Base-by-base conservation (phyloP, 768 basidiomycete genomes). In the Brasilioporus rufonigricans region DNA sequence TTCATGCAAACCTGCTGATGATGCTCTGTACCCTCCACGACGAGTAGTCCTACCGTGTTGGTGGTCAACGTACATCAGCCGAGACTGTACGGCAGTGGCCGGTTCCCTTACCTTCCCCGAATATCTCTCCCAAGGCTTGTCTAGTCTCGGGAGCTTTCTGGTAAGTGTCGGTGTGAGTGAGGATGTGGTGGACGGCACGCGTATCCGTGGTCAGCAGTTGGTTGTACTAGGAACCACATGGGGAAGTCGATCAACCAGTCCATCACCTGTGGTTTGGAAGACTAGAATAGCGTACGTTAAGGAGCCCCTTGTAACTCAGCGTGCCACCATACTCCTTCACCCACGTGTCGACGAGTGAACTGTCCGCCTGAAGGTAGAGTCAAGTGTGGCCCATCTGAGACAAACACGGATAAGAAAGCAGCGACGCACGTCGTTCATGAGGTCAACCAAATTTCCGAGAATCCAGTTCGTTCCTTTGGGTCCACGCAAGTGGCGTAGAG, bases 171-270 rank as follows among this genome's bases (percentile, higher is more conserved):
- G 71, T 71, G 52, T 87, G 82, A 56, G 77, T 75, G 14, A 92
- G 72, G 48, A 93, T 73, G 59, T 91, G 83, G 40, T 78, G 77
- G 33, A 91, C 36, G 0, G 87, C 88, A 26, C 80, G 80, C 0
- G 80, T 71, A 61, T 91, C 90, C 48, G 75, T 65, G 0, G 85
- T 87, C 64, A 77, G 77, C 11, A 89, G 66, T 7, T 79, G 75
- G 18, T 67, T 51, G 7, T 53, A 41, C 74, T 77, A 53, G 2
- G 27, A 19, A 16, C 23, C 32, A 38, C 32, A 32, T n/a, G 13
- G n/a, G 7, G 21, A 43, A 12, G 27, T 56, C 43, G 55, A 46
- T 21, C 9, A 31, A 24, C 35, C 19, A 2, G 23, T 14, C 44
- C 2, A 27, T 19, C 8, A 12, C 6, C 16, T 38, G 24, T 9